Evolutionary conservation across 2,329 filamentous ascomycete genomes (phyloP), one percentile per base, ranked within the genome.

Genomic region (Fusarium caatingaense): DNA sequence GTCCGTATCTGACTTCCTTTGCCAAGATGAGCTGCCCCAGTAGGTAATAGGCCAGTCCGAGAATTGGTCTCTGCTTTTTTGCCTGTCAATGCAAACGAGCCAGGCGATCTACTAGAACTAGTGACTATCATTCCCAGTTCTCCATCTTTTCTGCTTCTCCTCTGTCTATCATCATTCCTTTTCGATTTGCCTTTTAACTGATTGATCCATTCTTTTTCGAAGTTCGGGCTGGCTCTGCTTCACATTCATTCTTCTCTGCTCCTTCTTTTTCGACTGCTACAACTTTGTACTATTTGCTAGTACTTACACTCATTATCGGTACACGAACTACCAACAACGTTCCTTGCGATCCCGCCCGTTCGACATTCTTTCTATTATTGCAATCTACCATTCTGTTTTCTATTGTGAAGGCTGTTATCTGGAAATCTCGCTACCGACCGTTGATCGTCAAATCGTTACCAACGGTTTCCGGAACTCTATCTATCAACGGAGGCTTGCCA

Each of bases 151-250:
- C 34, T 56, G 59, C 58, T 57, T 70, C 66, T 74, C 66, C 50
- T 57, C 64, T 40, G 60, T 54, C 34, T 44, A 56, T 54, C 54
- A 57, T 60, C 58, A 71, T 75, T 71, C 70, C 69, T 71, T 68
- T 69, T 62, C 27, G 49, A 58, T 66, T 66, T 34, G 34, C 34
- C 63, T 58, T 57, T 60, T 64, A 58, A 66, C 57, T 27, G 44
- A 37, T 60, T 51, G 32, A 56, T 62, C 47, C 55, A 64, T 71
- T 53, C 68, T 74, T 61, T 64, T 68, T 48, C 49, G 60, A 55
- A 62, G 67, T 54, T 66, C 55, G 71, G 71, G 72, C 72, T 71
- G 67, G 71, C 71, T 74, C 51, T 67, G 51, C 67, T 62, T 68
- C 68, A 62, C 72, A 47, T 50, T 67, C 69, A 55, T 58, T 65